Evolutionary conservation across 1,284 basidiomycete genomes (phyloP).

Genomic region (Cutaneotrichosporon spelunceum): DNA sequence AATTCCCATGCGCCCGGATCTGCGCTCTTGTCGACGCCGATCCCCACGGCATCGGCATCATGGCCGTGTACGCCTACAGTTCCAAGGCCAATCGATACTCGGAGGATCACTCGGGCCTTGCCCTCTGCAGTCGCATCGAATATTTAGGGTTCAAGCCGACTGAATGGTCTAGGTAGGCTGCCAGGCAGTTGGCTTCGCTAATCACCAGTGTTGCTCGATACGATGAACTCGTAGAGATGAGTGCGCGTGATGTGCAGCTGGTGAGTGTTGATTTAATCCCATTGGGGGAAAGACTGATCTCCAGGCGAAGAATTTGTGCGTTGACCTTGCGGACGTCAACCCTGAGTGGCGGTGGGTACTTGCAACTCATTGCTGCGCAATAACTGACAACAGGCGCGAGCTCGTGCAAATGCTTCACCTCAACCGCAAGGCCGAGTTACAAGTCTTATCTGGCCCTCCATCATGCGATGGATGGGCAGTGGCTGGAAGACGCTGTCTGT

Average conservation of each 20-base stretch:
- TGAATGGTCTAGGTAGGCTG: constrained; percentile 55
- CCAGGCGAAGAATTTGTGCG: constrained; percentile 17
- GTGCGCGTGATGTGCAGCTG: constrained; percentile 65
- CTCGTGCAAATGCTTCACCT: constrained; percentile 71
- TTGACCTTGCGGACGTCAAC: constrained; percentile 3
- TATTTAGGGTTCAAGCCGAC: constrained; percentile 76
- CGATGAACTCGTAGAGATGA: constrained; percentile 66
- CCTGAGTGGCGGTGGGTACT: constrained; percentile 19
- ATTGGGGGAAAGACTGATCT: not conserved
- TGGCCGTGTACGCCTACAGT: constrained; percentile 67
- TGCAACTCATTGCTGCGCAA: not conserved
- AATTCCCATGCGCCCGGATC: constrained; percentile 66
- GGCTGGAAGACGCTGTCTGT: not conserved
- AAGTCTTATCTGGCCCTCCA: constrained; percentile 57
- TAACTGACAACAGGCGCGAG: constrained; percentile 58
- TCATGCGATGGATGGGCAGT: not conserved
- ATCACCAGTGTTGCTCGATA: constrained; percentile 56
- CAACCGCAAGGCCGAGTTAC: constrained; percentile 82
- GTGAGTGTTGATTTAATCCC: constrained; percentile 53
- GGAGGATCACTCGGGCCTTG: constrained; percentile 54
- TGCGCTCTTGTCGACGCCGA: constrained; percentile 82
- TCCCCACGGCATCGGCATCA: constrained; percentile 82
- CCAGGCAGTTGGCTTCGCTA: not conserved
- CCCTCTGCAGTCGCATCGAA: constrained; percentile 63
- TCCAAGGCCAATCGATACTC: constrained; percentile 39